A percentile compares a stretch with the other conserved stretches of the same genome.
Conservation (phyloP, 768 basidiomycete species). For the Serendipita sp. region DNA sequence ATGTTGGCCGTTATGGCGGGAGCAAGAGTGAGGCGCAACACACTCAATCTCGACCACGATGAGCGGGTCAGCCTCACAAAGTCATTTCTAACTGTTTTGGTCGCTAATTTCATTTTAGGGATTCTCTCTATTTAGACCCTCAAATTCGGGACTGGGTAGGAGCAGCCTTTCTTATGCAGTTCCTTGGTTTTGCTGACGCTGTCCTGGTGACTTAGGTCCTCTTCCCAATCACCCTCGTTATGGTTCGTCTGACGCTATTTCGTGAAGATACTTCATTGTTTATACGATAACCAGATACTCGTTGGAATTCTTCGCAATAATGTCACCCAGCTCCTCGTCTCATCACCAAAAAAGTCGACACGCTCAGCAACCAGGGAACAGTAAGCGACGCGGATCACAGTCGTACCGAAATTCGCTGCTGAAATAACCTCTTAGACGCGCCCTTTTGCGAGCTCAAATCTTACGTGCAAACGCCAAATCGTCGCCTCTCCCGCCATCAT, state of each 20-base stretch:
- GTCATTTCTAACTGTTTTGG: neutral
- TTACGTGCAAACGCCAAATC: conserved; percentile 64
- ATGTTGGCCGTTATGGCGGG: neutral
- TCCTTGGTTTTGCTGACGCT: neutral
- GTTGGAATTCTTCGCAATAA: conserved; percentile 90
- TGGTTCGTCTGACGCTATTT: conserved; percentile 38
- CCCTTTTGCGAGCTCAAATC: conserved; percentile 66
- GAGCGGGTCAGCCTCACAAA: no score
- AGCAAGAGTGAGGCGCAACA: neutral
- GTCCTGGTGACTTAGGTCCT: conserved; percentile 27
- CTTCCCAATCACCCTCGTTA: conserved; percentile 92
- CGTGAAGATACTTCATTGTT: neutral
- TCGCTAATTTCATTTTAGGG: conserved; percentile 15
- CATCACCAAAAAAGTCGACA: conserved; percentile 63
- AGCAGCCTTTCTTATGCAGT: neutral
- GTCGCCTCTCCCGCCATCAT: conserved; percentile 61
- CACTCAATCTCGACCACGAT: no score
- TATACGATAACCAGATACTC: conserved; percentile 41
- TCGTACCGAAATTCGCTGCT: neutral
- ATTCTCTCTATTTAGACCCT: conserved; percentile 69
- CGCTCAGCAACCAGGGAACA: conserved; percentile 79
- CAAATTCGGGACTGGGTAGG: conserved; percentile 76
- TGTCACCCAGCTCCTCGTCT: conserved; percentile 71
- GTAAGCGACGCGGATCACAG: conserved; percentile 30
- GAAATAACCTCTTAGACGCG: conserved; percentile 32